phyloP scores from a whole-genome alignment of 2,329 filamentous ascomycete genomes.

The Epichloe hybrida region DNA sequence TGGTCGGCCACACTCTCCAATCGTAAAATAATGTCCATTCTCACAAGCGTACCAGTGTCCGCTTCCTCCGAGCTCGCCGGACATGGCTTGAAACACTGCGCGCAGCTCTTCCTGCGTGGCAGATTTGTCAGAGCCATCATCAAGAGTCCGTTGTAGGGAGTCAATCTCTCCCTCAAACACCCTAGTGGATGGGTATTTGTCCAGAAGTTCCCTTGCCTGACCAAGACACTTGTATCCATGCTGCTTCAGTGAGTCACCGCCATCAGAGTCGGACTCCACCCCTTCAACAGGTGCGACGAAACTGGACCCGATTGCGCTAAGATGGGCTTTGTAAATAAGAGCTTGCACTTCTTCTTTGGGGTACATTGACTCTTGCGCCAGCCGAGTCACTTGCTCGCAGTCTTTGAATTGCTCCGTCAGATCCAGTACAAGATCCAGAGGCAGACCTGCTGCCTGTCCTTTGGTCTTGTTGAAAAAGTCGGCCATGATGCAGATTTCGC shows the following conservation, averaged over 20 bases:
- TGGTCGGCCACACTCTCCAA: conserved; percentile 54
- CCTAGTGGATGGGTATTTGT: background rate
- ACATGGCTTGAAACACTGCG: conserved; percentile 38
- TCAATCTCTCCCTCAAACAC: background rate
- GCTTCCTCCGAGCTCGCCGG: conserved; percentile 32
- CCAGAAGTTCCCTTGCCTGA: background rate
- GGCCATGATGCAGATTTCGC: conserved; percentile 32
- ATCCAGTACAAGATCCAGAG: conserved; percentile 11
- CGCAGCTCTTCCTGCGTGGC: conserved; percentile 38
- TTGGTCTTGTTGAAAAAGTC: conserved; percentile 20
- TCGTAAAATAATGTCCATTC: conserved; percentile 46
- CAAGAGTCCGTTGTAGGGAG: background rate
- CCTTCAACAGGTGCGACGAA: conserved; percentile 13
- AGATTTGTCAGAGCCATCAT: conserved; percentile 30
- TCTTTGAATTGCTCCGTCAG: conserved; percentile 20
- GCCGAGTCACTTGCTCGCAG: conserved; percentile 26
- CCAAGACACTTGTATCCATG: background rate
- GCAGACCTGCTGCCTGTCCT: background rate
- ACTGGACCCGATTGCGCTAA: conserved; percentile 18
- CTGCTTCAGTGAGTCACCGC: background rate
- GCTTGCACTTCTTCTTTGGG: conserved; percentile 35
- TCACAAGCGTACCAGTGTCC: conserved; percentile 50
- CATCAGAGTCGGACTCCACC: background rate
- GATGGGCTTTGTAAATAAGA: conserved; percentile 33
- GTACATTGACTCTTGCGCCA: conserved; percentile 21